Base-by-base conservation (phyloP, 2,329 filamentous ascomycete species). In the Nannizziopsis barbatae region DNA sequence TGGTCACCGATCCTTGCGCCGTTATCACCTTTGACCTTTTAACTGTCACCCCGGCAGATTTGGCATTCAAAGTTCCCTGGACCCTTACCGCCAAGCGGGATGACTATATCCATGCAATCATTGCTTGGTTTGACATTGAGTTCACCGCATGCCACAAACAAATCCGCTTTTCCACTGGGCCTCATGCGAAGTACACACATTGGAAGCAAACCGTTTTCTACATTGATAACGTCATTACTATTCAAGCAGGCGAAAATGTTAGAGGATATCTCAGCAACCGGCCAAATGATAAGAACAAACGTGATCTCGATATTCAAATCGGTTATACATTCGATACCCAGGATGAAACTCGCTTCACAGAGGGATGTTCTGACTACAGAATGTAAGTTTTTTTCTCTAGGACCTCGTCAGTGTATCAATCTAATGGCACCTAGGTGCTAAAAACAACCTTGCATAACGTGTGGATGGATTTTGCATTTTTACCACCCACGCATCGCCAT, bases 161-260 rank as follows among this genome's bases (percentile, higher is more conserved):
- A 30, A 88, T 98, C 64, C 80, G 83, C 63, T 98, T 98, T 77
- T 94, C 86, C 47, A 98, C 92, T 14, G 92, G 92, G 17, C 92
- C 92, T 22, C 92, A 96, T 71, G 93, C 90, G 60, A 96, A 95
- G 73, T 96, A 96, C 73, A 98, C 92, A 14, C 92, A 98, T 77
- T 98, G 92, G 92, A 98, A 98, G 75, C 92, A 98, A 75, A 98
- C 92, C 10, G 92, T 98, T 54, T 96, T 98, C 73, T 98, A 98
- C 72, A 76, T 98, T 55, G 80, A 85, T 62, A 89, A 98, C 58
- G 86, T 95, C 31, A 73, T 98, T 55, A 96, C 89, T 14, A 88
- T 95, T 33, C 83, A 94, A 68, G 77, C 86, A 62, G 87, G 84
- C 50, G 92, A 98, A 74, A 75, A 79, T 60, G 75, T 98, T 52